Evolutionary conservation across 495 filamentous ascomycete genomes (phyloP).

Genomic region (Penicillium tannophilum): DNA sequence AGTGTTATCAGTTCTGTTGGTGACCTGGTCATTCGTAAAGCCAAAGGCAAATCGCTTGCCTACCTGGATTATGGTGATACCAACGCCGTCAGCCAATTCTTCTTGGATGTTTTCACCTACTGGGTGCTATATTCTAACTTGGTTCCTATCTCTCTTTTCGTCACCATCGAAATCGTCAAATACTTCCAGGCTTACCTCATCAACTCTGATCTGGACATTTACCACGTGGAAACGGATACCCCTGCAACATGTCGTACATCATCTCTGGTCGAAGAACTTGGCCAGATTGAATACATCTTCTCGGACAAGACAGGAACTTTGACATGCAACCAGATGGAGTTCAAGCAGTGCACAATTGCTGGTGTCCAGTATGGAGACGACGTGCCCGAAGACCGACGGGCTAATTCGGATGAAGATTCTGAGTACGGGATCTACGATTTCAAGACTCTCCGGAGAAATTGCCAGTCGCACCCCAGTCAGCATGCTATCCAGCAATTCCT

Average conservation of each 20-base stretch:
- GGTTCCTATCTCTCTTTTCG: slow-evolving; percentile 96
- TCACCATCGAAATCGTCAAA: slow-evolving; percentile 97
- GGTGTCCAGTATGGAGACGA: slow-evolving; percentile 95
- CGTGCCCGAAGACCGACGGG: slow-evolving; percentile 86
- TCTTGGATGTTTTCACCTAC: slow-evolving; percentile 94
- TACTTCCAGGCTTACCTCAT: slow-evolving; percentile 97
- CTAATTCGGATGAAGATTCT: slow-evolving; percentile 65
- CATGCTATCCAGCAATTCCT: slow-evolving; percentile 88
- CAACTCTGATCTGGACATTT: slow-evolving; percentile 96
- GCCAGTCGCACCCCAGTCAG: slow-evolving; percentile 66
- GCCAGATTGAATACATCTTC: slow-evolving; percentile 98
- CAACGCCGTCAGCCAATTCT: slow-evolving; percentile 75
- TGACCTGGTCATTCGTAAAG: slow-evolving; percentile 77
- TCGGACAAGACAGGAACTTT: slow-evolving; percentile 99
- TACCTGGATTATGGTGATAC: slow-evolving; percentile 70
- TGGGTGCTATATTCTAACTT: slow-evolving; percentile 99
- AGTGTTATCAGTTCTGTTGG: slow-evolving; percentile 90
- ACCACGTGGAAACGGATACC: slow-evolving; percentile 93
- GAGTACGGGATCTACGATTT: slow-evolving; percentile 89
- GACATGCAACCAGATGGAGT: slow-evolving; percentile 99
- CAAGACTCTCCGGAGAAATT: slow-evolving; percentile 71
- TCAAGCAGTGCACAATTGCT: slow-evolving; percentile 88
- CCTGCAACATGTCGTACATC: slow-evolving; percentile 95
- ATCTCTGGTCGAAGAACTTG: slow-evolving; percentile 94
- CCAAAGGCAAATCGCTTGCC: slow-evolving; percentile 55